Evolutionary conservation across 208 protist genomes (phyloP).

Genomic region (Leishmania martiniquensis): DNA sequence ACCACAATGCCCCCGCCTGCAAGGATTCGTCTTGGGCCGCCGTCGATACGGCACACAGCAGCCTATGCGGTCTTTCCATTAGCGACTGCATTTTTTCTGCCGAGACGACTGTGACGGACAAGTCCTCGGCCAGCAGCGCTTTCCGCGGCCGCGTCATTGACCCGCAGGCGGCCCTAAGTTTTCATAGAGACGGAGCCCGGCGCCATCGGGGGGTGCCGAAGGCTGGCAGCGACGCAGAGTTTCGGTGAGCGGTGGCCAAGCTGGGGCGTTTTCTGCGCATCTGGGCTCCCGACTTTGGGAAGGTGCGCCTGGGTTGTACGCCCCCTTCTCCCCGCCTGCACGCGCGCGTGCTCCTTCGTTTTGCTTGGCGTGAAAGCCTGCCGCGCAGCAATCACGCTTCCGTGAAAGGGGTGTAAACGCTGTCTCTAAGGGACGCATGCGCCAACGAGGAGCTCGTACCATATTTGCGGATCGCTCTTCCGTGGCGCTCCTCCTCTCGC

Average conservation of each 20-base stretch:
- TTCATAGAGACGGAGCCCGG: conserved; percentile 33
- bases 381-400: background rate
- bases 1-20: background rate
- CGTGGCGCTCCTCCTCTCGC: background rate
- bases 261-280: background rate
- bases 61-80: conserved; percentile 26
- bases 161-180: conserved; percentile 11
- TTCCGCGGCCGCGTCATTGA: conserved; percentile 26
- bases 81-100: conserved; percentile 27
- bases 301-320: background rate
- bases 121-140: conserved; percentile 1
- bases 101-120: background rate
- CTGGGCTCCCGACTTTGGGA: background rate
- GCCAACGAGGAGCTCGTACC: background rate
- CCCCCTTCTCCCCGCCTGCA: background rate
- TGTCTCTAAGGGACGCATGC: background rate
- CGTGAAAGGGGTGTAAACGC: background rate
- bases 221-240: background rate
- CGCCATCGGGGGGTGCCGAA: conserved; percentile 12
- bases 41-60: conserved; percentile 20
- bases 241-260: background rate
- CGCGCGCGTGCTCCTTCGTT: background rate
- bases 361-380: background rate
- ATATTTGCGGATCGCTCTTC: background rate
- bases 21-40: conserved; percentile 17